phyloP scores from a whole-genome alignment of 345 rosid genomes.

The Raphanus raphanistrum region DNA sequence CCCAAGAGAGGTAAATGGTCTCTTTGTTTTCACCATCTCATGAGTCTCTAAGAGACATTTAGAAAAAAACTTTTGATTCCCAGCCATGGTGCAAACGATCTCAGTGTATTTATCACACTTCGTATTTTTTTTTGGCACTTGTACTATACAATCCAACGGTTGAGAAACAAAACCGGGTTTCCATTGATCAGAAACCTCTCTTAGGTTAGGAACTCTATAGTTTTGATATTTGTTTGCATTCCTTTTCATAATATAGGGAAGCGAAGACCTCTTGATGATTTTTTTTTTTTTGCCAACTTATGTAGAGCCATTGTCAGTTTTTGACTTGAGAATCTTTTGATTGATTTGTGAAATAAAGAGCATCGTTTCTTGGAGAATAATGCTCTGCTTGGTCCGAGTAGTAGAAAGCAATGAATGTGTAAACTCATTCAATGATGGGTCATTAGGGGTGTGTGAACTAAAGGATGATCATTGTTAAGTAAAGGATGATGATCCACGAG shows the following conservation, averaged over 20 bases:
- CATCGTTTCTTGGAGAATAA: no score
- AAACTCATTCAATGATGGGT: no score
- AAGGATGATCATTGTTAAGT: no score
- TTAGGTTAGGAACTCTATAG: conserved; percentile 6
- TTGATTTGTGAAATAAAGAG: no score
- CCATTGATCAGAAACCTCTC: background rate
- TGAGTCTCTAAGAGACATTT: conserved; percentile 21
- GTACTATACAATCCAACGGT: conserved; percentile 1
- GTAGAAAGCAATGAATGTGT: no score
- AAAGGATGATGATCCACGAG: no score
- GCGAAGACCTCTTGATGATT: background rate
- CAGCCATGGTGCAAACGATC: conserved; percentile 11
- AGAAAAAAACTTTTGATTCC: conserved; percentile 3
- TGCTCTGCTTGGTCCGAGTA: no score
- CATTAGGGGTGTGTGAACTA: no score
- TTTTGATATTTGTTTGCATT: background rate
- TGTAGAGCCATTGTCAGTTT: background rate
- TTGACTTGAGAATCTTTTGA: no score
- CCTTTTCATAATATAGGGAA: background rate
- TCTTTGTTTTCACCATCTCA: conserved; percentile 4
- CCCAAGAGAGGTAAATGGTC: conserved; percentile 33
- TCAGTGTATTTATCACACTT: conserved; percentile 7
- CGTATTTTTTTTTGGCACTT: background rate
- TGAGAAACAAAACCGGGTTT: conserved; percentile 25
- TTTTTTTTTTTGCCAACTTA: background rate